Percentiles rank a stretch among this genome's conserved stretches.
Evolutionary conservation across 2,329 filamentous ascomycete species (phyloP).

Genomic region (Trichoderma simmonsii): DNA sequence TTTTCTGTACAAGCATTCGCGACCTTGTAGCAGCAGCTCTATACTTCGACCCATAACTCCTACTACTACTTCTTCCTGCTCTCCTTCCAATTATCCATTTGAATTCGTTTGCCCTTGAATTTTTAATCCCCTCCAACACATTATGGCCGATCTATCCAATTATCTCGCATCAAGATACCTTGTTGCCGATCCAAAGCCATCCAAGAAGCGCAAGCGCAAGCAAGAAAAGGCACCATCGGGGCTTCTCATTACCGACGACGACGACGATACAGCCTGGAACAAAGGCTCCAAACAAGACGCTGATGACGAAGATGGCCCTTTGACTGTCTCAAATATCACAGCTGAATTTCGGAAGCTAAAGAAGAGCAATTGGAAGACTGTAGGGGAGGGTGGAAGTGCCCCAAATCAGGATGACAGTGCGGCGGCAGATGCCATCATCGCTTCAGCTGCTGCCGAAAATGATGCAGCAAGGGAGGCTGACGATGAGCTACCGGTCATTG

Average conservation of each 20-base stretch:
- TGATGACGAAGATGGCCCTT: conserved; percentile 52
- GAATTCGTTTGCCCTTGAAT: neutral
- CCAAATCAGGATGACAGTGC: conserved; percentile 44
- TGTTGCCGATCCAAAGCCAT: conserved; percentile 52
- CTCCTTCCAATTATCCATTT: neutral
- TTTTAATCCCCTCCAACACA: neutral
- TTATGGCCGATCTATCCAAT: conserved; percentile 60
- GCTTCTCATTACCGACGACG: conserved; percentile 64
- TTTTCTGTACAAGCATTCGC: neutral
- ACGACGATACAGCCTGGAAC: conserved; percentile 56
- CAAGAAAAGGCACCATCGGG: conserved; percentile 44
- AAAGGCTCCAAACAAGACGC: conserved; percentile 41
- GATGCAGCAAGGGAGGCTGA: conserved; percentile 47
- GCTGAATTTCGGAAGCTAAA: conserved; percentile 71
- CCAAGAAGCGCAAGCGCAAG: conserved; percentile 65
- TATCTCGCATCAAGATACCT: conserved; percentile 94
- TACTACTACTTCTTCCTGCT: neutral
- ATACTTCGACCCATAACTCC: neutral
- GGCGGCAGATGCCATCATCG: conserved; percentile 70
- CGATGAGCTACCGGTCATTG: conserved; percentile 49
- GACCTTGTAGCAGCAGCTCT: neutral
- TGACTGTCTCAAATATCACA: conserved; percentile 49
- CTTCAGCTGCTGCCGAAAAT: conserved; percentile 66
- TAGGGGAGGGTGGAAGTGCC: conserved; percentile 46
- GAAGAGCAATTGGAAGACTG: conserved; percentile 75